Evolutionary conservation across 768 basidiomycete species (phyloP).

Genomic region (Naganishia randhawae): DNA sequence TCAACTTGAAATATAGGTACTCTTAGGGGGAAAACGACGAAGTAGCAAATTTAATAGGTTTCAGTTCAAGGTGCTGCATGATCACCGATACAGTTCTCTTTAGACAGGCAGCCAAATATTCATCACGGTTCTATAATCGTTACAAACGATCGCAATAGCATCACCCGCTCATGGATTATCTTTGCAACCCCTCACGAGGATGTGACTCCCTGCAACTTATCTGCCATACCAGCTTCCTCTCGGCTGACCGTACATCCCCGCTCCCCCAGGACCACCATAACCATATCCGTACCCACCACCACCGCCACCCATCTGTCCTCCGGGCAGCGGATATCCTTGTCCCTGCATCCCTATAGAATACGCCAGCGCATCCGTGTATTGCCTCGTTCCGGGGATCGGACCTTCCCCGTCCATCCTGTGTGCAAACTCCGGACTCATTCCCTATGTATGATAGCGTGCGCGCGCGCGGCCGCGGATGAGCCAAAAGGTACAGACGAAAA

Average conservation of each 20-base stretch:
- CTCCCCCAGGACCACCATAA: background rate
- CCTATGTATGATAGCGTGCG: background rate
- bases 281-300: background rate
- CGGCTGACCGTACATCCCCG: background rate
- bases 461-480: background rate
- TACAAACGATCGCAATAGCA: too few species aligned
- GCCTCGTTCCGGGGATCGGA: slow-evolving; percentile 17
- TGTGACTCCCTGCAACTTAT: too few species aligned
- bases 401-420: slow-evolving; percentile 26
- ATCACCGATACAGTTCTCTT: too few species aligned
- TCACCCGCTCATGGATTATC: too few species aligned
- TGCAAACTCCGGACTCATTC: slow-evolving; percentile 15
- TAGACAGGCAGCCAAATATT: too few species aligned
- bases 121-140: too few species aligned
- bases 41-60: too few species aligned
- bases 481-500: background rate
- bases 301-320: background rate
- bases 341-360: background rate
- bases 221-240: slow-evolving; percentile 2
- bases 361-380: background rate
- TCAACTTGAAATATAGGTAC: too few species aligned
- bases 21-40: too few species aligned
- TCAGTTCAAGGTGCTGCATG: too few species aligned
- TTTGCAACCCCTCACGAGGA: too few species aligned
- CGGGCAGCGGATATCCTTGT: background rate